These are phyloP conservation scores for Scleroderma bovista DNA, from an alignment of 768 basidiomycete species.

Conservation along the genomic window DNA sequence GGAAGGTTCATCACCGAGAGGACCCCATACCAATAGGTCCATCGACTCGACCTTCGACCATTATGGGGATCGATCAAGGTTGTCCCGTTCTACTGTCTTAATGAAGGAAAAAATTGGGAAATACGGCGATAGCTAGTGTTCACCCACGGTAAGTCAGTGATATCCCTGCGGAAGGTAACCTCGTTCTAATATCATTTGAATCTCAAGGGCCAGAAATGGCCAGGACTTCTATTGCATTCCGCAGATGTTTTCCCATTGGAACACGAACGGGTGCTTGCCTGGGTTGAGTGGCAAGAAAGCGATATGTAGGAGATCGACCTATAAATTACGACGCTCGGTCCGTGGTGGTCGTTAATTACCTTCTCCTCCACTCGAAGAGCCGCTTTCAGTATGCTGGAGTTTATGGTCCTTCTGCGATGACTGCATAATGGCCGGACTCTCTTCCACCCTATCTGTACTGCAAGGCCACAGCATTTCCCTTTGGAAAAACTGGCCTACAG, in stretches of 20 bases:
- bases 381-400: background rate
- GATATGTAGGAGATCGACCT: background rate
- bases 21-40: no score
- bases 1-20: slow-evolving; percentile 6
- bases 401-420: slow-evolving; percentile 9
- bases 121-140: no score
- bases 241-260: background rate
- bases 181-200: no score
- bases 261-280: background rate
- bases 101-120: no score
- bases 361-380: no score
- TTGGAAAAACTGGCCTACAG: slow-evolving; percentile 21
- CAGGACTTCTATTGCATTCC: background rate
- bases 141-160: no score
- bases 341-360: background rate
- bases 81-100: no score
- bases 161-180: no score
- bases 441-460: slow-evolving; percentile 25
- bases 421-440: slow-evolving; percentile 25
- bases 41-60: no score
- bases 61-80: no score
- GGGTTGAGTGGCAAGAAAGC: background rate
- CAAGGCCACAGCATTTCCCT: slow-evolving; percentile 23
- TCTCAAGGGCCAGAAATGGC: background rate
- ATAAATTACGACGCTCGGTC: background rate